phyloP scores from a whole-genome alignment of 2,329 filamentous ascomycete species.

The Fusarium sterilihyphosum region DNA sequence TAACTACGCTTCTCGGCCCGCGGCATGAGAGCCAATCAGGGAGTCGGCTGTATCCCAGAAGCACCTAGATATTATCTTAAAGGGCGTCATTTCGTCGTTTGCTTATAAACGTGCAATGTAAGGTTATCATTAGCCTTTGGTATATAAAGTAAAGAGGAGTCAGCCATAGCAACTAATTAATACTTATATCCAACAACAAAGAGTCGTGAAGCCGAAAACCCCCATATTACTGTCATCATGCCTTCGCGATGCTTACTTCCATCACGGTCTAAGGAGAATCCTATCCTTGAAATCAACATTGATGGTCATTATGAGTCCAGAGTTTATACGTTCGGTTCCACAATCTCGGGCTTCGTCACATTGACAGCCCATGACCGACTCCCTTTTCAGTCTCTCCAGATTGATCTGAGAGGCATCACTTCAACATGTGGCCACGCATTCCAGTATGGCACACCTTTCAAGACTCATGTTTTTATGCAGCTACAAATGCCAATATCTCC shows the following conservation, averaged over 20 bases:
- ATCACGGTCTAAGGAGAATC: background rate
- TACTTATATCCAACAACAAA: background rate
- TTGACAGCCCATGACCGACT: background rate
- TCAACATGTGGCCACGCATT: background rate
- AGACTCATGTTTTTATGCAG: background rate
- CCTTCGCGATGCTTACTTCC: background rate
- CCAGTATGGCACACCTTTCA: background rate
- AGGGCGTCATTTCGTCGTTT: background rate
- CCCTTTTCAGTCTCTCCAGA: background rate
- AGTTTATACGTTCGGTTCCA: background rate
- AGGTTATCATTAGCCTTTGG: background rate
- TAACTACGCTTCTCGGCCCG: background rate
- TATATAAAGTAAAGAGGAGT: background rate
- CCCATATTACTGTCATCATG: background rate
- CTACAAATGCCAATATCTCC: background rate
- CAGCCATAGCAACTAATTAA: background rate
- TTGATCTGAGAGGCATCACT: background rate
- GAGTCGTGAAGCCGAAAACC: too few relatives aligned
- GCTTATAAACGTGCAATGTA: background rate
- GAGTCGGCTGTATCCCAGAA: accelerated
- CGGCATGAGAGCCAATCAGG: background rate
- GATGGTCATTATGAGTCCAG: background rate
- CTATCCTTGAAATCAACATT: background rate
- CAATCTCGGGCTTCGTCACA: background rate
- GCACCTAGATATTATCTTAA: background rate